Conservation (phyloP, 2,329 filamentous ascomycete species). For the Claviceps capensis region DNA sequence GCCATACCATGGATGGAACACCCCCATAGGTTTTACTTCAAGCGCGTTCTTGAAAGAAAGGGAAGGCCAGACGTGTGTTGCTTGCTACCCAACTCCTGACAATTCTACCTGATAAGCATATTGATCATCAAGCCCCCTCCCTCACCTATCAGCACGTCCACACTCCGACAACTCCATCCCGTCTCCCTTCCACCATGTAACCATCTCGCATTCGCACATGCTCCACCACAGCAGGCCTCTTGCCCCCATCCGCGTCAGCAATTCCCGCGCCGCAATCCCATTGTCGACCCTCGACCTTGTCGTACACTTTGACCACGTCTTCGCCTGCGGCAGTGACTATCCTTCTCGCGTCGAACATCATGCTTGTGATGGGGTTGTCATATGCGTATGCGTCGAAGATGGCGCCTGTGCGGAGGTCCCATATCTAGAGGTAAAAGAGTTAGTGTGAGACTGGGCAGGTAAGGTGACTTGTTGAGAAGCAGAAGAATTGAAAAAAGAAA, state of each 20-base stretch:
- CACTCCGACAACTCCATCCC: conserved; percentile 76
- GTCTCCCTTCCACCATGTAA: conserved; percentile 81
- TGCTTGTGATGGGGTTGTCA: conserved; percentile 78
- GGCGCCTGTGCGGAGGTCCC: conserved; percentile 91
- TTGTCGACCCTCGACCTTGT: conserved; percentile 88
- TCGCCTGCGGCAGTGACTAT: conserved; percentile 87
- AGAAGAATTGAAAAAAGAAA: too few species aligned
- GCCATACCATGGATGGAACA: too few species aligned
- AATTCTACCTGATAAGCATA: too few species aligned
- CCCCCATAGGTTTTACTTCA: too few species aligned
- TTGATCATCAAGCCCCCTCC: too few species aligned
- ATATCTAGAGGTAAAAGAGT: conserved; percentile 52
- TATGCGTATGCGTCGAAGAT: conserved; percentile 96
- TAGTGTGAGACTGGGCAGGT: too few species aligned
- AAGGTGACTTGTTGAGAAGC: too few species aligned
- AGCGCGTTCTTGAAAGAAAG: too few species aligned
- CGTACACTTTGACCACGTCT: conserved; percentile 92
- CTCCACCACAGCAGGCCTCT: conserved; percentile 59
- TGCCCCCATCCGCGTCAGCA: conserved; percentile 50
- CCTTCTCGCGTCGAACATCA: conserved; percentile 89
- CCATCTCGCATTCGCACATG: conserved; percentile 84
- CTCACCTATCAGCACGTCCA: conserved; percentile 54
- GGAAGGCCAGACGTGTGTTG: too few species aligned
- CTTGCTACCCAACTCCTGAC: too few species aligned
- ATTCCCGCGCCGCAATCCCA: conserved; percentile 92